phyloP scores from a whole-genome alignment of 805 yeast genomes.

The Nakazawaea peltata region DNA sequence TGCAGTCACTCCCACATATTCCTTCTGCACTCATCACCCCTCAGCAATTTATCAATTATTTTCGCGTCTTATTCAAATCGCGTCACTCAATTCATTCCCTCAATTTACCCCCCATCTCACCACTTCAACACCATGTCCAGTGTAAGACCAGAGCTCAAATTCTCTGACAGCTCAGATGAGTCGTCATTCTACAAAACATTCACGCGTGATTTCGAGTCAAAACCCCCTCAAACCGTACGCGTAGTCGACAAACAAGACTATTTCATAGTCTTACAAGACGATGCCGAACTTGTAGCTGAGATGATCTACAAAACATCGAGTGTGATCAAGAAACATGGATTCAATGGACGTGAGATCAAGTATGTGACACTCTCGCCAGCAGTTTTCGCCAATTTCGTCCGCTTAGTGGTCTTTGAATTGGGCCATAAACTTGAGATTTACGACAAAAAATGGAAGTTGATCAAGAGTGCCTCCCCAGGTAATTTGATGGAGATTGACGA shows the following conservation, averaged over 20 bases:
- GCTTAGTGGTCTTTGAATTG: conserved; percentile 57
- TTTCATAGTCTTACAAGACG: conserved; percentile 63
- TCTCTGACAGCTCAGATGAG: conserved; percentile 44
- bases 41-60: background rate
- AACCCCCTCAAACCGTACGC: conserved; percentile 47
- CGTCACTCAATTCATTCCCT: background rate
- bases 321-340: conserved; percentile 48
- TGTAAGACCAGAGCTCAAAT: conserved; percentile 48
- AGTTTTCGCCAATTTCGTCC: conserved; percentile 58
- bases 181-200: conserved; percentile 38
- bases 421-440: conserved; percentile 79
- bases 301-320: conserved; percentile 75
- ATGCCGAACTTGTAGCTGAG: conserved; percentile 80
- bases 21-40: background rate
- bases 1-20: no score
- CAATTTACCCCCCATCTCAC: no score
- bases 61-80: background rate
- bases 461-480: conserved; percentile 79
- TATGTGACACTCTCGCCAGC: conserved; percentile 76
- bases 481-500: conserved; percentile 75
- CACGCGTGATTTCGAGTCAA: conserved; percentile 34
- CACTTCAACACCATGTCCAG: conserved; percentile 20
- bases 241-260: conserved; percentile 80
- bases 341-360: conserved; percentile 31
- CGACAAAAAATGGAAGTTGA: conserved; percentile 51